phyloP scores from a whole-genome alignment of 805 yeast genomes.

The Metschnikowia vanudenii region DNA sequence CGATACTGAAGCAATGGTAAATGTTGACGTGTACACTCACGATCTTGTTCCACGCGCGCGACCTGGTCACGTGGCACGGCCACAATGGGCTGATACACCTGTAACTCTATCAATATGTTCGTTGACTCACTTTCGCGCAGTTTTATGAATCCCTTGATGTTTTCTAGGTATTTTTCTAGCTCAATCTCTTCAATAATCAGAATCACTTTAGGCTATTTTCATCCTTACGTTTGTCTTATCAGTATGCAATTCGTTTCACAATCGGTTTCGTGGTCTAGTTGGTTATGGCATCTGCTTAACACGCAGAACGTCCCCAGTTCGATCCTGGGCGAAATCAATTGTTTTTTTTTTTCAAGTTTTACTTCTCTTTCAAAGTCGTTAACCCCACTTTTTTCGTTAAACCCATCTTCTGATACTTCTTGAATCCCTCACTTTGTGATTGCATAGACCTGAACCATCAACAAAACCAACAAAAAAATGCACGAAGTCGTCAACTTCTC shows the following conservation, averaged over 20 bases:
- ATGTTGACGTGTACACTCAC: slow-evolving; percentile 6
- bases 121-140: too few species aligned
- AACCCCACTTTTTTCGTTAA: background rate
- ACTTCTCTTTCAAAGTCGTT: background rate
- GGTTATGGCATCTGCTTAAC: slow-evolving; percentile 28
- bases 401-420: too few species aligned
- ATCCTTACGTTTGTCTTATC: too few species aligned
- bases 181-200: too few species aligned
- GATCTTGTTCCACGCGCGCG: background rate
- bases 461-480: slow-evolving; percentile 8
- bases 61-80: background rate
- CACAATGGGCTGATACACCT: too few species aligned
- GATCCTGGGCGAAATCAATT: slow-evolving; percentile 27
- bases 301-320: slow-evolving; percentile 29
- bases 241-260: background rate
- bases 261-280: slow-evolving; percentile 26
- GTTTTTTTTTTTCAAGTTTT: slow-evolving; percentile 3
- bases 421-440: too few species aligned
- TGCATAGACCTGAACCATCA: too few species aligned
- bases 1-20: background rate
- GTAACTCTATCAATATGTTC: too few species aligned
- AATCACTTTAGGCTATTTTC: too few species aligned
- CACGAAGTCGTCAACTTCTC: slow-evolving; percentile 70
- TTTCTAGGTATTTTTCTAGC: too few species aligned
- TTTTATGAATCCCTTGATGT: too few species aligned